Percentiles rank a stretch among this genome's conserved stretches.
Evolutionary conservation across 73 alveolate species (phyloP).

Genomic region (Paramecium octaurelia): DNA sequence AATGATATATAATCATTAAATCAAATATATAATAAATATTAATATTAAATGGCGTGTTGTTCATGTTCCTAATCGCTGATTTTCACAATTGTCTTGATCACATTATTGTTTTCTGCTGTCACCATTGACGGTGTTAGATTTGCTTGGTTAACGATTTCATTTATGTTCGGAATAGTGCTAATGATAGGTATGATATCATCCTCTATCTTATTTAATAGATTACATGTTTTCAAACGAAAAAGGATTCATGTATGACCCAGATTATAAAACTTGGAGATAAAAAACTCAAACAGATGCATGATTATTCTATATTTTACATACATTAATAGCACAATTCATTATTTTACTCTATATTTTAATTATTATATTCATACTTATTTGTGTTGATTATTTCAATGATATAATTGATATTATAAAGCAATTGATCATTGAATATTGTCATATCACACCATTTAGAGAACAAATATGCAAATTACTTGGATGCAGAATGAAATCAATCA

Average conservation of each 20-base stretch:
- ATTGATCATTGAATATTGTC: not conserved
- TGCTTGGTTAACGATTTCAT: slow-evolving; percentile 33
- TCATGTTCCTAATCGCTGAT: not conserved
- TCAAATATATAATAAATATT: not conserved
- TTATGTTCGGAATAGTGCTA: not conserved
- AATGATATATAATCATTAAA: slow-evolving; percentile 24
- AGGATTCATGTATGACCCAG: slow-evolving; percentile 47
- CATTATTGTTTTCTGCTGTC: slow-evolving; percentile 13
- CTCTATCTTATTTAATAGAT: not conserved
- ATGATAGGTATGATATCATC: slow-evolving; percentile 14
- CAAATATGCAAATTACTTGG: slow-evolving; percentile 9
- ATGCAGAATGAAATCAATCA: slow-evolving; percentile 39
- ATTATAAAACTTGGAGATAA: slow-evolving; percentile 42
- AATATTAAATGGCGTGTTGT: not conserved
- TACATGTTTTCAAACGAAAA: slow-evolving; percentile 29
- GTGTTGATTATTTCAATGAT: not conserved
- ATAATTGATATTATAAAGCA: not conserved
- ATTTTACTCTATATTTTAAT: not conserved
- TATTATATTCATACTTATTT: not conserved
- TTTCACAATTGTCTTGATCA: not conserved
- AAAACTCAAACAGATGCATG: slow-evolving; percentile 20
- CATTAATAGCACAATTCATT: not conserved
- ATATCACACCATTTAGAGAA: slow-evolving; percentile 26
- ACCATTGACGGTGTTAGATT: not conserved
- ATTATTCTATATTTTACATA: not conserved